phyloP scores from a whole-genome alignment of 73 alveolate species.

The Tetrahymena thermophila region DNA sequence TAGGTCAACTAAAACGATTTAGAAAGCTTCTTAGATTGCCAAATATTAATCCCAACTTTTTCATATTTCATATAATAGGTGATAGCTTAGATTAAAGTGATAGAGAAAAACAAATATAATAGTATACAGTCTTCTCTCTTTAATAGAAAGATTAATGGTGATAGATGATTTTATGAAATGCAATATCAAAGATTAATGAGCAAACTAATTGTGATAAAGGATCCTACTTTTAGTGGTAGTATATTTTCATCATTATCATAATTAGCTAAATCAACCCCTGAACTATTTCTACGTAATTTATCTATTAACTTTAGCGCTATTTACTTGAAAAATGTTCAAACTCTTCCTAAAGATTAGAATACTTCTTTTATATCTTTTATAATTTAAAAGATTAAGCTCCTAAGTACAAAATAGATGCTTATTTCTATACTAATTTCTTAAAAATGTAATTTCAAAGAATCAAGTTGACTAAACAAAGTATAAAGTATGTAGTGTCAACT shows the following conservation, averaged over 20 bases:
- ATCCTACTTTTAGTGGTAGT: not conserved
- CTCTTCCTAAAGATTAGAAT: not conserved
- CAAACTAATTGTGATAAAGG: not conserved
- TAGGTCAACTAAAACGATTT: not conserved
- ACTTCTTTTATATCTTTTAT: not conserved
- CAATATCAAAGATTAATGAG: not conserved
- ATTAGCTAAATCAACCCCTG: not conserved
- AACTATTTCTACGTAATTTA: not conserved
- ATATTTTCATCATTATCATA: not conserved
- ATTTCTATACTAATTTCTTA: not conserved
- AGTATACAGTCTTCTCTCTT: not conserved
- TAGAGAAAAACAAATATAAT: not conserved
- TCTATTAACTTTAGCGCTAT: not conserved
- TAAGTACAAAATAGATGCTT: not conserved
- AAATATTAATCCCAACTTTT: not conserved
- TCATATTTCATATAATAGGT: not conserved
- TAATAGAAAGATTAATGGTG: not conserved
- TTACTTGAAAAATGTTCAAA: not conserved
- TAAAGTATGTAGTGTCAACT: not conserved
- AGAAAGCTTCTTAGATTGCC: not conserved
- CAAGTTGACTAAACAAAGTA: not conserved
- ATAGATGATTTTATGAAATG: not conserved
- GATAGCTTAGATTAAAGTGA: not conserved
- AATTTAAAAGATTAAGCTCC: not conserved
- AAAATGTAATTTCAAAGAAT: not conserved